Percentiles rank a stretch among this genome's conserved stretches.
phyloP scores from a whole-genome alignment of 1,284 basidiomycete genomes.

The Sporisorium sorghi region DNA sequence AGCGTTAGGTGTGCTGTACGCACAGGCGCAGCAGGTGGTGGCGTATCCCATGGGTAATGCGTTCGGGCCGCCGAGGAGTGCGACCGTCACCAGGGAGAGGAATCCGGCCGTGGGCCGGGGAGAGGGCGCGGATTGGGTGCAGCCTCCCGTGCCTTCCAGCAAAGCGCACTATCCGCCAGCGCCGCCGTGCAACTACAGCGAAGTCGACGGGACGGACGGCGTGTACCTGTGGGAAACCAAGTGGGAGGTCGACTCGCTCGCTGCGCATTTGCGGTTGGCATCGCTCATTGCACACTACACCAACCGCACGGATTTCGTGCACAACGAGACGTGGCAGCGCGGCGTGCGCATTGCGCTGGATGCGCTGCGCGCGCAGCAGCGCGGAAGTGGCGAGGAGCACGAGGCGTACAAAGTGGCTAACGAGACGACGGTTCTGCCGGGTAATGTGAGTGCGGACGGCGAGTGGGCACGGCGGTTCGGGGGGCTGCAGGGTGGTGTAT shows the following conservation, averaged over 20 bases:
- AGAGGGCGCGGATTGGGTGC: slow-evolving; percentile 43
- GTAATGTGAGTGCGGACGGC: slow-evolving; percentile 26
- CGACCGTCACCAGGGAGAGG: slow-evolving; percentile 44
- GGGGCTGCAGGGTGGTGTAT: slow-evolving; percentile 45
- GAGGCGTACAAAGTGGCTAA: slow-evolving; percentile 28
- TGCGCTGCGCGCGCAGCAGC: slow-evolving; percentile 47
- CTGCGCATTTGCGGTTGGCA: slow-evolving; percentile 34
- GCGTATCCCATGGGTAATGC: slow-evolving; percentile 48
- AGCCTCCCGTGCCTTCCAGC: slow-evolving; percentile 37
- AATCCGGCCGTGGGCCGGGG: slow-evolving; percentile 38
- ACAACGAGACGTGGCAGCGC: slow-evolving; percentile 43
- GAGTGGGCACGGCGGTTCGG: slow-evolving; percentile 50
- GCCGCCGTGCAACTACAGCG: slow-evolving; percentile 46
- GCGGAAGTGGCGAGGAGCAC: slow-evolving; percentile 42
- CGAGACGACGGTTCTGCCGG: slow-evolving; percentile 21
- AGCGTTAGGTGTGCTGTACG: slow-evolving; percentile 48
- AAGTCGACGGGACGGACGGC: slow-evolving; percentile 60
- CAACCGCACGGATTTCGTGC: slow-evolving; percentile 39
- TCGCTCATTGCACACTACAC: slow-evolving; percentile 39
- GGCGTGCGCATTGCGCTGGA: slow-evolving; percentile 49
- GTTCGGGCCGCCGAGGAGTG: slow-evolving; percentile 51
- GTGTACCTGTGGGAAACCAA: slow-evolving; percentile 63
- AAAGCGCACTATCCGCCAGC: slow-evolving; percentile 34
- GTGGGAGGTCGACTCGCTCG: slow-evolving; percentile 59
- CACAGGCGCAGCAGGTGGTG: slow-evolving; percentile 52